phyloP scores from a whole-genome alignment of 257 asterid species.

The Scutellaria galericulata region DNA sequence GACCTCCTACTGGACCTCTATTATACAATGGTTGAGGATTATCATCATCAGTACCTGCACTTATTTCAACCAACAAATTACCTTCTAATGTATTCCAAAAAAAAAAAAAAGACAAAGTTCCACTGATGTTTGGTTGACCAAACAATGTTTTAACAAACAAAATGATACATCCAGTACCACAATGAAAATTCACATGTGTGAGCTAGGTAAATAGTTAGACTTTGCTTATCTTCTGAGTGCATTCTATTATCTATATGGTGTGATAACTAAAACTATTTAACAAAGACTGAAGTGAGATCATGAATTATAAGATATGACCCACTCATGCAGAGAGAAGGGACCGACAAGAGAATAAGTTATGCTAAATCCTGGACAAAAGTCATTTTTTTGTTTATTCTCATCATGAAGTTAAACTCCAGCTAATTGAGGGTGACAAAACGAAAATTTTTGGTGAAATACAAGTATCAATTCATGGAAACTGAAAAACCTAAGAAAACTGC shows the following conservation, averaged over 20 bases:
- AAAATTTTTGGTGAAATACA: too few relatives aligned
- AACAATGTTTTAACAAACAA: constrained; percentile 9
- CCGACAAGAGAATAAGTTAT: neutral
- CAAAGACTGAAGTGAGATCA: neutral
- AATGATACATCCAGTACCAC: neutral
- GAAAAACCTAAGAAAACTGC: too few relatives aligned
- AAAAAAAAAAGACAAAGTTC: neutral
- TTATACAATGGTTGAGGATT: constrained; percentile 51
- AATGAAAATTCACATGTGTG: constrained; percentile 1
- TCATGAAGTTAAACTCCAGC: neutral
- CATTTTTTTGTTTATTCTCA: neutral
- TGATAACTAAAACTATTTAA: neutral
- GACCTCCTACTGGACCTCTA: constrained; percentile 51
- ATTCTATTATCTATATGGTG: neutral
- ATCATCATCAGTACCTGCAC: constrained; percentile 64
- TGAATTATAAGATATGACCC: neutral
- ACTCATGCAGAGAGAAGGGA: constrained; percentile 24
- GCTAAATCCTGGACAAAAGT: neutral
- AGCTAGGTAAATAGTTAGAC: constrained; percentile 1
- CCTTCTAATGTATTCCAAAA: neutral
- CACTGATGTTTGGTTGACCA: constrained; percentile 16
- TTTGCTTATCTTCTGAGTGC: neutral
- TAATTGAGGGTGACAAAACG: neutral
- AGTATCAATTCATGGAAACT: too few relatives aligned
- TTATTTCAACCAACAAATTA: constrained; percentile 29